Evolutionary conservation across 345 rosid genomes (phyloP).

Genomic region (Eucalyptus guilfoylei): DNA sequence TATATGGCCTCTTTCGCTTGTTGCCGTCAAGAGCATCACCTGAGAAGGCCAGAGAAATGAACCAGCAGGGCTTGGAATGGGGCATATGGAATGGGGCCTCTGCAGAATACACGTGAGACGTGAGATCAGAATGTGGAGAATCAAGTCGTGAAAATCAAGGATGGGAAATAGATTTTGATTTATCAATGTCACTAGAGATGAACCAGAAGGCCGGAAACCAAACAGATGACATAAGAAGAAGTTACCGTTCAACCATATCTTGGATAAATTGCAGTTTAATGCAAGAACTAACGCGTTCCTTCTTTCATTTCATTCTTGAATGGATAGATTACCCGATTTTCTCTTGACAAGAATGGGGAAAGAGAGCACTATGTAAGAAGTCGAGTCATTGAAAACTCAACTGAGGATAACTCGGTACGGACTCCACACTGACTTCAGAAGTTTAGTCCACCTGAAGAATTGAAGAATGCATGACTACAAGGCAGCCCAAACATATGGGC

Average conservation of each 20-base stretch:
- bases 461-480: neutral
- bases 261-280: neutral
- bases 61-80: neutral
- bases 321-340: neutral
- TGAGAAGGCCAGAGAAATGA: neutral
- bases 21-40: neutral
- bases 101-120: neutral
- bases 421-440: neutral
- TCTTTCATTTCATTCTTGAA: neutral
- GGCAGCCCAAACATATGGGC: neutral
- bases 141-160: neutral
- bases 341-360: neutral
- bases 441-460: neutral
- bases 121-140: neutral
- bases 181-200: neutral
- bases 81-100: neutral
- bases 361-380: neutral
- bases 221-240: neutral
- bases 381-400: neutral
- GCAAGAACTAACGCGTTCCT: neutral
- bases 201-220: neutral
- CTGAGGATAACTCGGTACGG: neutral
- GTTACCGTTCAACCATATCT: neutral
- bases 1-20: neutral
- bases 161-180: neutral